Evolutionary conservation across 441 rosid genomes (phyloP).

Genomic region (Daphne laureola): DNA sequence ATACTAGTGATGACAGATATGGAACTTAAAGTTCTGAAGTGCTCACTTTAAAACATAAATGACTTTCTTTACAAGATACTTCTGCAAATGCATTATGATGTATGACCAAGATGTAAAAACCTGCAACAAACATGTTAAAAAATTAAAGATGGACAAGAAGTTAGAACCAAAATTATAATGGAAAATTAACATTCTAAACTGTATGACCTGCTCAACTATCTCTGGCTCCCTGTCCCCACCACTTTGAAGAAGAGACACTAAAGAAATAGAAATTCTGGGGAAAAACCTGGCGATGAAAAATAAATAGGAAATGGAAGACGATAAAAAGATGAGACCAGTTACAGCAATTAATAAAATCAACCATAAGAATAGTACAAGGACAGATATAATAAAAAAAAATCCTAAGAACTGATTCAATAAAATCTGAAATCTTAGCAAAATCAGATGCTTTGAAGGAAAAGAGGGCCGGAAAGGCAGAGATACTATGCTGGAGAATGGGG

Average conservation of each 20-base stretch:
- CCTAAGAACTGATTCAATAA: no score
- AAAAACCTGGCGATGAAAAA: slow-evolving; percentile 48
- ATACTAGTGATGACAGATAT: no score
- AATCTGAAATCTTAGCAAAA: no score
- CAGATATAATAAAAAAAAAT: slow-evolving; percentile 1
- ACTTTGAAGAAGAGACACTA: slow-evolving; percentile 52
- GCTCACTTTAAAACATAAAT: slow-evolving; percentile 57
- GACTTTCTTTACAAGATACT: slow-evolving; percentile 53
- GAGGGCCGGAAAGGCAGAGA: no score
- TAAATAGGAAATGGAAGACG: slow-evolving; percentile 11
- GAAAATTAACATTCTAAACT: not conserved
- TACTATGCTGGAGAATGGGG: not conserved
- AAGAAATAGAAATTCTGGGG: slow-evolving; percentile 55
- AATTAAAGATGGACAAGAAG: slow-evolving; percentile 4
- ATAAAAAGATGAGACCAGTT: slow-evolving; percentile 3
- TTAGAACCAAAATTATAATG: not conserved
- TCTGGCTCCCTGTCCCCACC: slow-evolving; percentile 93
- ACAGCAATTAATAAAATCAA: not conserved
- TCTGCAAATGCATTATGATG: slow-evolving; percentile 62
- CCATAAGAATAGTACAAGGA: slow-evolving; percentile 5
- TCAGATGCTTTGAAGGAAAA: no score
- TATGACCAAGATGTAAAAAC: slow-evolving; percentile 70
- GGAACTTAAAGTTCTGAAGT: not conserved
- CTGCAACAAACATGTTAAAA: slow-evolving; percentile 34
- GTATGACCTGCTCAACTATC: slow-evolving; percentile 76